These are phyloP conservation scores for Chenopodium suecicum DNA, from an alignment of 148 eudicot genomes.

Conservation along the genomic window DNA sequence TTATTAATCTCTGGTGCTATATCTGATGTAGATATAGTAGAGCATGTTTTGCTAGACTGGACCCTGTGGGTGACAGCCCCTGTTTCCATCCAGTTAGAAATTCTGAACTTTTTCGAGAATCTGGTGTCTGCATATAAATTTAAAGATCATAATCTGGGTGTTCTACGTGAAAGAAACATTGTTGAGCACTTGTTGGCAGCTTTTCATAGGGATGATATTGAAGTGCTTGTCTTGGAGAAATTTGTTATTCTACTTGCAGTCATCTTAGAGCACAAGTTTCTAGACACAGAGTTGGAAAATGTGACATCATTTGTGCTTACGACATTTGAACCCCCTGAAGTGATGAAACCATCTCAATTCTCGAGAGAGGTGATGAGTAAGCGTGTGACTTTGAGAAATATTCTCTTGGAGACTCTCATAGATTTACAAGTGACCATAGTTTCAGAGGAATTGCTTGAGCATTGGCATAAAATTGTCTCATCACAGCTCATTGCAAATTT, in stretches of 20 bases:
- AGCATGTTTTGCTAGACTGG: constrained; percentile 93
- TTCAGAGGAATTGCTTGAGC: constrained; percentile 74
- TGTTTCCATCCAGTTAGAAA: constrained; percentile 69
- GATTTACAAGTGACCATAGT: constrained; percentile 79
- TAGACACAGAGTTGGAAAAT: constrained; percentile 67
- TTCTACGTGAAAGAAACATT: constrained; percentile 78
- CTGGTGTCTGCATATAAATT: constrained; percentile 85
- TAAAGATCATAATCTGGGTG: constrained; percentile 81
- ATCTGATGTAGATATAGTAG: constrained; percentile 88
- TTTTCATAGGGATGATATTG: constrained; percentile 81
- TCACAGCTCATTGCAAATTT: constrained; percentile 70
- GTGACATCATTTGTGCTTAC: constrained; percentile 79
- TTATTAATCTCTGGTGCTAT: constrained; percentile 67
- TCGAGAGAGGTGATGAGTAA: constrained; percentile 79
- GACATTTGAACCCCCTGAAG: constrained; percentile 81
- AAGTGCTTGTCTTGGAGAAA: constrained; percentile 75
- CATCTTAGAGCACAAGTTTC: constrained; percentile 77
- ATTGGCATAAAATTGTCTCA: constrained; percentile 85
- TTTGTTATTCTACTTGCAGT: constrained; percentile 73
- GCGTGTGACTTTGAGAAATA: constrained; percentile 81
- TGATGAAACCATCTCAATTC: constrained; percentile 57
- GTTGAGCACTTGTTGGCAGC: constrained; percentile 78
- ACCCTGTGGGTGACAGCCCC: constrained; percentile 81
- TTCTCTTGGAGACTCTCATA: constrained; percentile 78
- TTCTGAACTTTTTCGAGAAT: constrained; percentile 82